Base-by-base conservation (phyloP, 495 filamentous ascomycete genomes). In the Daldinia vernicosa region DNA sequence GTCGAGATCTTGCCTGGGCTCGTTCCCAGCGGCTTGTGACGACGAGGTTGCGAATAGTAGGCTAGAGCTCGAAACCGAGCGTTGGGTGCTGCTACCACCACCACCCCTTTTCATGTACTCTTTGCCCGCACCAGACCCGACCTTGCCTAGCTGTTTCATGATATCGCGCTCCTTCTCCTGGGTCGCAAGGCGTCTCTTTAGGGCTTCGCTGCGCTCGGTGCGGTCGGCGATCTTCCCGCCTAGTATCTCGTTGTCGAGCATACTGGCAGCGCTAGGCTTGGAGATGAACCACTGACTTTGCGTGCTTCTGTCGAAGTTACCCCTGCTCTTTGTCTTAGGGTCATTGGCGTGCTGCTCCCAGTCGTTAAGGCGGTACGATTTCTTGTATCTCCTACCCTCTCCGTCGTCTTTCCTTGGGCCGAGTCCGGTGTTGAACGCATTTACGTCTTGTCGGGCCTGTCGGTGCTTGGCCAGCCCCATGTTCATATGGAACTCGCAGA, bases 401-500 rank as follows among this genome's bases (percentile, higher is more conserved):
- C 67, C 52, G 19, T 53, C 40, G 76, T 82, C 6, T 73, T 79
- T 62, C 80, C 80, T 12, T 75, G 81, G 70, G 80, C 89, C 78
- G n/a, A 69, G 69, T 4, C 81, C 81, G 15, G 80, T 78, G 12
- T 76, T 69, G 24, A 87, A 87, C 14, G 84, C 86, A 70, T 95
- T 95, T 63, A 98, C 86, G 70, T 97, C 95, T 83, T 95, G 91
- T 9, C 96, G 85, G 0, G 85, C 81, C 3, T 87, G 79, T 45
- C 91, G 89, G 3, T 88, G 89, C 68, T 90, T 92, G 55, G 89
- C 87, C 1, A 98, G 78, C 15, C 91, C 89, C 17, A 90, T 76
- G 74, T 97, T 92, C 71, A 97, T 87, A 74, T 99, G 95, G 71
- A 92, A 99, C 67, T 96, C 92, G 80, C 95, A 99, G 77, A 91